Evolutionary conservation across 169 alveolate species (phyloP), one percentile per base, ranked within the genome.

Genomic region (Eimeria maxima): DNA sequence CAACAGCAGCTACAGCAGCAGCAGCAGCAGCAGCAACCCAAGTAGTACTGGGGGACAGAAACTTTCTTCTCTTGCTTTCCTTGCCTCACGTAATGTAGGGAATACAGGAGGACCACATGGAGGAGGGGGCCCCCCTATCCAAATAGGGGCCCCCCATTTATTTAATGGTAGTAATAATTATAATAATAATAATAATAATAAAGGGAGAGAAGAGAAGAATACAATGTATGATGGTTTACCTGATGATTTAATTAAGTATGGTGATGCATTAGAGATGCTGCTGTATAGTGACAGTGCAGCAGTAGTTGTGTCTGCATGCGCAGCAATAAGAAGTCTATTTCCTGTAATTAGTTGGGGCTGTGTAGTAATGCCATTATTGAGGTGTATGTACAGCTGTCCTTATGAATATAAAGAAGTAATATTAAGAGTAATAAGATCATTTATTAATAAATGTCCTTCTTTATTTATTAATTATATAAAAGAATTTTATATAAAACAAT

Each of bases 211-310:
- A 10, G 42, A 1, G 27, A 1, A 29, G 0, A 29, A 74, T 45
- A 33, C 18, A 38, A 53, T 6, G 42, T 78, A 44, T 42, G 33
- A 55, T 24, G 90, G 90, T 8, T 24, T 74, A 57, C 95, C 95
- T 29, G 53, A 33, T 63, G 95, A 91, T n/a, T 55, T 73, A 0
- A 78, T 65, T 63, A 44, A 63, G 20, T 91, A 73, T 91, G 42
- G 20, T 42, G 42, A 42, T 4, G 63, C 83, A 29, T 63, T 74
- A 0, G 88, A 33, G 38, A 60, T 55, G 60, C 60, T 91, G 42
- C 80, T 91, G 60, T 27, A 24, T n/a, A 71, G 90, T 18, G 95
- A 91, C 57, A 91, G 95, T 57, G 73, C 67, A 16, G 95, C 81
- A 6, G 95, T 91, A 2, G 95, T 91, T 11, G 95, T 55, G 10